Evolutionary conservation across 2,329 filamentous ascomycete genomes (phyloP).

Genomic region (Penicillium thymicola): DNA sequence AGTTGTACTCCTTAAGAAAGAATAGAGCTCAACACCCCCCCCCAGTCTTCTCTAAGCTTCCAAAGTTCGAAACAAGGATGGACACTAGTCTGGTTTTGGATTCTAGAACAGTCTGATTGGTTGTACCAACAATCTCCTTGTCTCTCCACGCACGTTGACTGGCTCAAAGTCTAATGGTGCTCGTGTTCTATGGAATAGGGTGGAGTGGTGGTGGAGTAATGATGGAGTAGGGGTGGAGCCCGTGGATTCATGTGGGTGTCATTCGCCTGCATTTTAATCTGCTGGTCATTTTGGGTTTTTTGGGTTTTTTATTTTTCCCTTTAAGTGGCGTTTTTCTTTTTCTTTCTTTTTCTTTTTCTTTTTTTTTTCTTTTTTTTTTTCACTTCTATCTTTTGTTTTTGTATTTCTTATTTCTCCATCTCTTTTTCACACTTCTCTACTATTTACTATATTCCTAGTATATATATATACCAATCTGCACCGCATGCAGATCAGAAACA

Average conservation of each 20-base stretch:
- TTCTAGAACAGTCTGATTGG: conserved; percentile 27
- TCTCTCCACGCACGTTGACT: conserved; percentile 30
- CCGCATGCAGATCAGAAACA: not conserved
- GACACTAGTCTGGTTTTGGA: not conserved
- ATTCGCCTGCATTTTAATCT: conserved; percentile 2
- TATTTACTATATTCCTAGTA: not conserved
- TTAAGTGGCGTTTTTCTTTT: not conserved
- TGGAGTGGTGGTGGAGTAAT: not conserved
- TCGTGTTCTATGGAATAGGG: not conserved
- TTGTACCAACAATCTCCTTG: conserved; percentile 68
- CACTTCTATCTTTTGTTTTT: not conserved
- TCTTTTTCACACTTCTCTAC: not conserved
- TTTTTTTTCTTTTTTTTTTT: not conserved
- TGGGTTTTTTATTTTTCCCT: not conserved
- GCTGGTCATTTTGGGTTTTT: conserved; percentile 1
- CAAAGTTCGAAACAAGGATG: not conserved
- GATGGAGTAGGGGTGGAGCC: too few relatives aligned
- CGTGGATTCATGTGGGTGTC: not conserved
- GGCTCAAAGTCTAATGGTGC: not conserved
- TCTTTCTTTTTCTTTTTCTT: not conserved
- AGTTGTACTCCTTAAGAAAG: too few relatives aligned
- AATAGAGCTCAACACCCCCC: not conserved
- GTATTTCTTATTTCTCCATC: not conserved
- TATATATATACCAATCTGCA: not conserved
- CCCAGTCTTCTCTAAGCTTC: not conserved